phyloP scores from a whole-genome alignment of 441 rosid species.

The Dalechampia spathulata region DNA sequence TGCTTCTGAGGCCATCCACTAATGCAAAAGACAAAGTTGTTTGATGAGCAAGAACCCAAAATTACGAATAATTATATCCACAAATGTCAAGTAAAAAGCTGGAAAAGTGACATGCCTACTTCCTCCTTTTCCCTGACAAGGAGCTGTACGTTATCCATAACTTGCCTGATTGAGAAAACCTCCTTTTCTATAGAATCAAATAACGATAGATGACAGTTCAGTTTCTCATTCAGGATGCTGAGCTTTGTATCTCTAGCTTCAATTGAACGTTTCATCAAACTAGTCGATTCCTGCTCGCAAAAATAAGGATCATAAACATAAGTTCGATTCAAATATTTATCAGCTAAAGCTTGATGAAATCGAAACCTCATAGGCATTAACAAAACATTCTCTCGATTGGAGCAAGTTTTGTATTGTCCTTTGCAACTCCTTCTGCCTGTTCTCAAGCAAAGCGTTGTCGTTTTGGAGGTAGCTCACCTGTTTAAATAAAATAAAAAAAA shows the following conservation, averaged over 20 bases:
- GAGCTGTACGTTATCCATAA: slow-evolving; percentile 46
- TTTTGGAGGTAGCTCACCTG: slow-evolving; percentile 68
- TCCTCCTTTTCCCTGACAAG: slow-evolving; percentile 66
- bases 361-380: slow-evolving; percentile 62
- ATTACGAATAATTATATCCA: background rate
- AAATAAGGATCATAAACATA: too few relatives aligned
- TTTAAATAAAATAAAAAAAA: background rate
- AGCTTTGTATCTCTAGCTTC: slow-evolving; percentile 55
- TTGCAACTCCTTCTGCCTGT: slow-evolving; percentile 57
- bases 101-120: slow-evolving; percentile 52
- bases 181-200: slow-evolving; percentile 84
- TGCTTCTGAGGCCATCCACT: slow-evolving; percentile 61
- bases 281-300: slow-evolving; percentile 61
- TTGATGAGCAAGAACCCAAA: background rate
- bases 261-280: slow-evolving; percentile 59
- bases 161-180: slow-evolving; percentile 52
- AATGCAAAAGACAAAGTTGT: slow-evolving; percentile 14
- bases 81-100: too few relatives aligned
- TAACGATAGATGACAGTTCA: slow-evolving; percentile 54
- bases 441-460: slow-evolving; percentile 61
- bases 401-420: slow-evolving; percentile 53
- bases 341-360: background rate
- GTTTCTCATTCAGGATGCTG: slow-evolving; percentile 31
- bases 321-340: background rate
- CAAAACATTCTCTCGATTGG: slow-evolving; percentile 58